Evolutionary conservation across 2,329 filamentous ascomycete species (phyloP).

Genomic region (Cordyceps militaris): DNA sequence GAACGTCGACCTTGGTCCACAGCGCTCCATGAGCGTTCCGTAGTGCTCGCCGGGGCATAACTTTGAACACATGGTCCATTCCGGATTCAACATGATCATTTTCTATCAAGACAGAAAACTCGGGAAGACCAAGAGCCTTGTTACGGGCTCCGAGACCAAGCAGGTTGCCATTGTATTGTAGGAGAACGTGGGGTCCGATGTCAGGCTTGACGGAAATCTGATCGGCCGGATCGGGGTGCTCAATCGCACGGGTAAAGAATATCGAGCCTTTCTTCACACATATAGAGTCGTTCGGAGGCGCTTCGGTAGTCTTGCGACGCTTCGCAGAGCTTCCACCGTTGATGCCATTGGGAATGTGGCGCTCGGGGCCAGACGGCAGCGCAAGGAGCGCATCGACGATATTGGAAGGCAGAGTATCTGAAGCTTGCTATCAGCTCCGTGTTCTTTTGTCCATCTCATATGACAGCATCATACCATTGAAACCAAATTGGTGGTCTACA

Average conservation of each 20-base stretch:
- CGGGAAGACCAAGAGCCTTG: background rate
- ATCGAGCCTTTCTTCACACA: constrained; percentile 21
- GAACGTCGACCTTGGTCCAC: constrained; percentile 28
- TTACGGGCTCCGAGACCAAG: background rate
- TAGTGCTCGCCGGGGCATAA: background rate
- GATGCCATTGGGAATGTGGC: constrained; percentile 1
- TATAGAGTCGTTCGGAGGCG: constrained; percentile 17
- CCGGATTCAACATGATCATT: background rate
- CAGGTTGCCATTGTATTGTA: constrained; percentile 2
- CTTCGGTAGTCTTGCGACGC: constrained; percentile 23
- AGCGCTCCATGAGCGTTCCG: constrained; percentile 24
- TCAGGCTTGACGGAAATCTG: constrained; percentile 14
- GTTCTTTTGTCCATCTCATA: background rate
- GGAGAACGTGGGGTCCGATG: constrained; percentile 15
- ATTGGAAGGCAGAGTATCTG: constrained; percentile 20
- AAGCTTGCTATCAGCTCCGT: background rate
- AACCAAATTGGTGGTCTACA: background rate
- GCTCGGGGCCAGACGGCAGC: constrained; percentile 16
- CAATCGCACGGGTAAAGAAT: constrained; percentile 22
- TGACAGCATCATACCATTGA: constrained; percentile 1
- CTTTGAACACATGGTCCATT: constrained; percentile 15
- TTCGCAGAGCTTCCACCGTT: constrained; percentile 20
- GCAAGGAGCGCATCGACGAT: constrained; percentile 19
- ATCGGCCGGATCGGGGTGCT: constrained; percentile 10
- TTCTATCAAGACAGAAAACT: background rate